These are phyloP conservation scores for Penicillium maclennaniae DNA, from an alignment of 495 filamentous ascomycete genomes.

Conservation along the genomic window DNA sequence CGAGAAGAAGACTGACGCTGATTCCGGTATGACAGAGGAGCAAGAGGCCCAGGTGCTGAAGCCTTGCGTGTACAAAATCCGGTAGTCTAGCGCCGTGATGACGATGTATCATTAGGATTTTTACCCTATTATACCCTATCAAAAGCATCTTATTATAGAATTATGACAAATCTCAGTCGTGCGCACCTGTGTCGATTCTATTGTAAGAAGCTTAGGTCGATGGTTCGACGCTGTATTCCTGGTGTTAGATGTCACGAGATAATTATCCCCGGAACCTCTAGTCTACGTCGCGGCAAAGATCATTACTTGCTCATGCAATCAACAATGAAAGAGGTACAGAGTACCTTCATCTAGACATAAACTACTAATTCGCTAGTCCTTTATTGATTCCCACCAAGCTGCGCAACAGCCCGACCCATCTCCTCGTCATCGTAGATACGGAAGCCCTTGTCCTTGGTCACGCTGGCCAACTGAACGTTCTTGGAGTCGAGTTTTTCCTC, in stretches of 20 bases:
- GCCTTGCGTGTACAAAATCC: constrained; percentile 94
- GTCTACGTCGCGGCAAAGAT: neutral
- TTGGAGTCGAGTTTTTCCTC: constrained; percentile 98
- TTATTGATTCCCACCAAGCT: constrained; percentile 52
- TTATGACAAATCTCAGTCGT: neutral
- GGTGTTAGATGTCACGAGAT: neutral
- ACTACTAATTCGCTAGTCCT: constrained; percentile 13
- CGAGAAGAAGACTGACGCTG: constrained; percentile 49
- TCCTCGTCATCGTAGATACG: constrained; percentile 96
- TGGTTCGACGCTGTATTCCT: neutral
- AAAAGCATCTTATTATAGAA: neutral
- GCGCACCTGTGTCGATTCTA: neutral
- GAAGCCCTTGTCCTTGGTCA: constrained; percentile 96
- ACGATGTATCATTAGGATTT: neutral
- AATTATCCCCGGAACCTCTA: neutral
- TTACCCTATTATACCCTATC: neutral
- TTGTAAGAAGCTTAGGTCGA: neutral
- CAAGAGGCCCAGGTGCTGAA: constrained; percentile 74
- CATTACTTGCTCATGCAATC: constrained; percentile 3
- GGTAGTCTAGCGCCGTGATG: constrained; percentile 42
- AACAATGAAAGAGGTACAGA: neutral
- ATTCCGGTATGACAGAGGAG: constrained; percentile 45
- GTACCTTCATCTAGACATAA: constrained; percentile 13
- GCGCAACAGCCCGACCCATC: constrained; percentile 85
- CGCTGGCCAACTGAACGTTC: constrained; percentile 96